phyloP scores from a whole-genome alignment of 1,284 basidiomycete genomes.

The Rhodotorula glutinis region DNA sequence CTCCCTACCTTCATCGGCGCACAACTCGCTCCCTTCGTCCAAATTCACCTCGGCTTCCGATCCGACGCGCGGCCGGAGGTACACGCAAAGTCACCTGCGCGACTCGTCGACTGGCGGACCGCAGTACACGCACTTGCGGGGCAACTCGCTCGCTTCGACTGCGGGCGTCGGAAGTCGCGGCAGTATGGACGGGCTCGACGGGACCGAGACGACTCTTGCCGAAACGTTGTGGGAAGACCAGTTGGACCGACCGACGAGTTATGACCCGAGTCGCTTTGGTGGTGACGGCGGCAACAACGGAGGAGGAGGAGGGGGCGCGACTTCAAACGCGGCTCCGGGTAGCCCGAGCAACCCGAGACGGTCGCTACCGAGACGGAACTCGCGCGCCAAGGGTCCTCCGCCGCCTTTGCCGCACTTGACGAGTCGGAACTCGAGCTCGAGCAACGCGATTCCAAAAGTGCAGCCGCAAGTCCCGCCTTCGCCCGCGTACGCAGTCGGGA shows the following conservation, averaged over 20 bases:
- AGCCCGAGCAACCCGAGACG: neutral
- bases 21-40: constrained; percentile 27
- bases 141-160: constrained; percentile 23
- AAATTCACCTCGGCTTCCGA: constrained; percentile 8
- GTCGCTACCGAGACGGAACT: neutral
- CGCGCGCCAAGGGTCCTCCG: neutral
- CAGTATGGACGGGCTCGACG: constrained; percentile 19
- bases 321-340: neutral
- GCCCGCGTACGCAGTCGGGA: constrained; percentile 32
- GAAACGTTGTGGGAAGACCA: constrained; percentile 39
- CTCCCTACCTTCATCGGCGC: constrained; percentile 58
- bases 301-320: neutral
- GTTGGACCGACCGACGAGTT: neutral
- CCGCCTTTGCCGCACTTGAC: neutral
- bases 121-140: constrained; percentile 35
- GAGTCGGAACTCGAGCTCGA: neutral
- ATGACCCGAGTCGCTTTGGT: neutral
- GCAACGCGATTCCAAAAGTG: neutral
- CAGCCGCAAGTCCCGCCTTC: constrained; percentile 2
- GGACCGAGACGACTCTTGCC: constrained; percentile 26
- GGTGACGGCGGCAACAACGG: neutral
- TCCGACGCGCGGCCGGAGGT: neutral
- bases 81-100: constrained; percentile 12
- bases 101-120: constrained; percentile 27
- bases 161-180: constrained; percentile 4